Evolutionary conservation across 2,329 filamentous ascomycete genomes (phyloP).

Genomic region (Penicillium olsonii): DNA sequence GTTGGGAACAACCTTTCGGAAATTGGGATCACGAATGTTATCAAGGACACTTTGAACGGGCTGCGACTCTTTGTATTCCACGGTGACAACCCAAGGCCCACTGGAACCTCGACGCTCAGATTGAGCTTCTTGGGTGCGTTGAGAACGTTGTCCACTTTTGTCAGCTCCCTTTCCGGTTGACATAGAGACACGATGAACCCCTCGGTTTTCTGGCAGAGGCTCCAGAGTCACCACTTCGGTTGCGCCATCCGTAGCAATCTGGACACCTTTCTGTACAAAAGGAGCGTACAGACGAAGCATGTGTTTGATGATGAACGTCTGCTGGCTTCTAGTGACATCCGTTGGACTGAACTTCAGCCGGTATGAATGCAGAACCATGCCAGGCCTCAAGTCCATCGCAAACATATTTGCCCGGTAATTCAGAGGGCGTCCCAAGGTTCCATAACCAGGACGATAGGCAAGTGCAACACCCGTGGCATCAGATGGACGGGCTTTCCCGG

Average conservation of each 20-base stretch:
- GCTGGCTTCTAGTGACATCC: slow-evolving; percentile 3
- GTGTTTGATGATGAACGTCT: slow-evolving; percentile 4
- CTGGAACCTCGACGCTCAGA: not conserved
- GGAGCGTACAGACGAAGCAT: not conserved
- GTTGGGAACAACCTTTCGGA: not conserved
- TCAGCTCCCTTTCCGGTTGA: not conserved
- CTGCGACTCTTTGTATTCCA: not conserved
- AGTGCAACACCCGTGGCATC: not conserved
- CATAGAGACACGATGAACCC: not conserved
- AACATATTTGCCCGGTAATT: slow-evolving; percentile 22
- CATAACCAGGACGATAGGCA: slow-evolving; percentile 20
- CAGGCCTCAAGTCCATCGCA: slow-evolving; percentile 7
- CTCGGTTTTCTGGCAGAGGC: not conserved
- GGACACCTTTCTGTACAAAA: not conserved
- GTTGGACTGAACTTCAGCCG: slow-evolving; percentile 5
- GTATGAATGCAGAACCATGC: slow-evolving; percentile 9
- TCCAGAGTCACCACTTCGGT: slow-evolving; percentile 12
- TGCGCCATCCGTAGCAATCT: slow-evolving; percentile 15
- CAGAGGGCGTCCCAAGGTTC: slow-evolving; percentile 5
- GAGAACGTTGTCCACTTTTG: not conserved
- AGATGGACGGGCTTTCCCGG: not conserved
- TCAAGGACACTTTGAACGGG: not conserved
- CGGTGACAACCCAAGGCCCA: not conserved
- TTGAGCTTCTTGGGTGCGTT: not conserved
- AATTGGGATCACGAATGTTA: not conserved